Conservation (phyloP, 345 rosid species). For the Eucalyptus curtisii region DNA sequence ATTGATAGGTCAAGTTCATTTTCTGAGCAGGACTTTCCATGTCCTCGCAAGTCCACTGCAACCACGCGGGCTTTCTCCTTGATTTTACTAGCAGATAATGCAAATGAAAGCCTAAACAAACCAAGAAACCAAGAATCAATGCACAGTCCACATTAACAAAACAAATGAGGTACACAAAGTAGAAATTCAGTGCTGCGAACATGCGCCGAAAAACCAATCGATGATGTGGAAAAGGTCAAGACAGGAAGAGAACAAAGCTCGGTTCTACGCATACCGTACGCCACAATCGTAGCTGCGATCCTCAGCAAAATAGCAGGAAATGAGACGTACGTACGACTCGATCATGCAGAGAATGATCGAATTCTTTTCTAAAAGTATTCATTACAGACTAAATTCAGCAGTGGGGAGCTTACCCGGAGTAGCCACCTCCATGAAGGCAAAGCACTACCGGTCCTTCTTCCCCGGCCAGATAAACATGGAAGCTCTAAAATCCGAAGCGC, state of each 20-base stretch:
- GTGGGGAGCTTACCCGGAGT: slow-evolving; percentile 53
- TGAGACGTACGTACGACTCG: background rate
- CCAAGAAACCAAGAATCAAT: background rate
- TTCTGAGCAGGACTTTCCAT: slow-evolving; percentile 72
- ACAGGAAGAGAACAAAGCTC: background rate
- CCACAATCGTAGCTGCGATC: background rate
- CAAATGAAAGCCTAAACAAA: slow-evolving; percentile 66
- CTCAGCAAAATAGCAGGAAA: background rate
- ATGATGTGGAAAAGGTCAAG: background rate
- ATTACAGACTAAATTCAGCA: background rate
- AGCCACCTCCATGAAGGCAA: slow-evolving; percentile 95
- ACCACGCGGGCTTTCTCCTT: slow-evolving; percentile 87
- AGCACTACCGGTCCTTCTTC: slow-evolving; percentile 81
- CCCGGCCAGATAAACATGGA: slow-evolving; percentile 90
- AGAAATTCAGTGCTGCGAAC: background rate
- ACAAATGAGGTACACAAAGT: background rate
- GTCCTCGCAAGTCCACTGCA: slow-evolving; percentile 95
- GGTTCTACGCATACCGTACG: background rate
- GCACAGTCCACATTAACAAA: background rate
- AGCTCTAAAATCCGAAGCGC: slow-evolving; percentile 44
- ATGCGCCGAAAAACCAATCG: background rate
- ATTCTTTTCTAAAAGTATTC: background rate
- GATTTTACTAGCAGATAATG: slow-evolving; percentile 57
- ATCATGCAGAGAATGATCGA: background rate
- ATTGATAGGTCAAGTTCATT: slow-evolving; percentile 83